These are phyloP conservation scores for Calocybe indica DNA, from an alignment of 768 basidiomycete genomes.

Conservation along the genomic window DNA sequence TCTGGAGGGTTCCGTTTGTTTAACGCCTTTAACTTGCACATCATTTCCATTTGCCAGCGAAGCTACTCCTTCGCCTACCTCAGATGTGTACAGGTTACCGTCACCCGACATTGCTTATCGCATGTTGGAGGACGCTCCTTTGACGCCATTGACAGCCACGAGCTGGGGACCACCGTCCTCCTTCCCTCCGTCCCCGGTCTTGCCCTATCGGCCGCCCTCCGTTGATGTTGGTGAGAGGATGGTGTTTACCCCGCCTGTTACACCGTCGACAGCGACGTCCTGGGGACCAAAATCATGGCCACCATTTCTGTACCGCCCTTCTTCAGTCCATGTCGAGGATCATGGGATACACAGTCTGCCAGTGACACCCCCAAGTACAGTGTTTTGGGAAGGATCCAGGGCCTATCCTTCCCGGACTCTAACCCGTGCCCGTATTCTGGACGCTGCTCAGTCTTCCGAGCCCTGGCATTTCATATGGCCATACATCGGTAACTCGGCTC, in stretches of 20 bases:
- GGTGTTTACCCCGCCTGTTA: slow-evolving; percentile 36
- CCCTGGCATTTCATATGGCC: slow-evolving; percentile 29
- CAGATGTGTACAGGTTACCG: slow-evolving; percentile 32
- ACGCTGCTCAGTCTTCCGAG: slow-evolving; percentile 13
- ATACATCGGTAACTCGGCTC: slow-evolving; percentile 10
- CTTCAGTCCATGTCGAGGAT: slow-evolving; percentile 35
- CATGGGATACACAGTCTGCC: slow-evolving; percentile 31
- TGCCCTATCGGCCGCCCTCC: slow-evolving; percentile 27
- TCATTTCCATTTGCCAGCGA: slow-evolving; percentile 53
- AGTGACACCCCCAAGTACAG: slow-evolving; percentile 36
- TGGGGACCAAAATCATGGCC: slow-evolving; percentile 26
- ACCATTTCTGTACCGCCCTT: slow-evolving; percentile 17
- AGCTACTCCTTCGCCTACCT: slow-evolving; percentile 29
- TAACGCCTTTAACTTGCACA: slow-evolving; percentile 48
- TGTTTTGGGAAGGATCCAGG: slow-evolving; percentile 44
- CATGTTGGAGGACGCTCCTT: slow-evolving; percentile 47
- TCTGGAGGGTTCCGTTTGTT: slow-evolving; percentile 47
- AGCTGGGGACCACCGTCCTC: slow-evolving; percentile 40
- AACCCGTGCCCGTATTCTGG: slow-evolving; percentile 33
- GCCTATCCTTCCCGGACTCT: slow-evolving; percentile 34
- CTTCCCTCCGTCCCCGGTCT: slow-evolving; percentile 23
- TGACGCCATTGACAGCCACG: slow-evolving; percentile 41
- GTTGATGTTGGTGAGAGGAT: slow-evolving; percentile 40
- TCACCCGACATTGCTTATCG: slow-evolving; percentile 58
- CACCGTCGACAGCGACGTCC: slow-evolving; percentile 34